Base-by-base conservation (phyloP, 257 asterid species). In the Capsicum rhomboideum region DNA sequence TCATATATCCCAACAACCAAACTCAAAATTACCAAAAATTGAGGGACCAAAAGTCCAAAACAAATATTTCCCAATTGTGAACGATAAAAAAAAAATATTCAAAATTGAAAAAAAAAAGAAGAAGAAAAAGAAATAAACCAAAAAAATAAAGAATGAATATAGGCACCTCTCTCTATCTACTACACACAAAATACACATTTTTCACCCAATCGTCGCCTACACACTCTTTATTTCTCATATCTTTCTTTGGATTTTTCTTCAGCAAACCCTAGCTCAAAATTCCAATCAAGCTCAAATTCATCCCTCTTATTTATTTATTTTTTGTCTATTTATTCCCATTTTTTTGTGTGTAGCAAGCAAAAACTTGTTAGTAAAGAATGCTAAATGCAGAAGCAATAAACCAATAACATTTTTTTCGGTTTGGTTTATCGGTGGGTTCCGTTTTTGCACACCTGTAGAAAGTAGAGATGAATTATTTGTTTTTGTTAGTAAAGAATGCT, bases 231-330 rank as follows among this genome's bases (percentile, higher is more conserved):
- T n/a, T n/a, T n/a, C n/a, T n/a, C n/a, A n/a, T n/a, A n/a, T n/a
- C n/a, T n/a, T n/a, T 71, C 31, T 40, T 42, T 40, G 31, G 54
- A 42, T 40, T 17, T 21, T 66, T 61, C 31, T 63, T 40, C 56
- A 81, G 28, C 80, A 46, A 71, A 85, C 87, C 87, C 87, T 85
- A 85, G 79, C 69, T 81, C 29, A 80, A 80, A 58, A 10, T 42
- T n/a, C n/a, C n/a, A n/a, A n/a, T n/a, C n/a, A n/a, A n/a, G n/a
- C 74, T 66, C 21, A 6, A 64, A 29, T 29, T 64, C 26, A 44
- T 42, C 13, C 34, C 26, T 71, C 16, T 40, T n/a, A n/a, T n/a
- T n/a, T n/a, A n/a, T 71, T 40, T 28, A 6, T 23, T 17, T 5
- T 21, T 44, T 72, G n/a, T 42, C 1, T n/a, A 2, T 49, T 74